phyloP scores from a whole-genome alignment of 345 rosid genomes.

The Dovyalis caffra region DNA sequence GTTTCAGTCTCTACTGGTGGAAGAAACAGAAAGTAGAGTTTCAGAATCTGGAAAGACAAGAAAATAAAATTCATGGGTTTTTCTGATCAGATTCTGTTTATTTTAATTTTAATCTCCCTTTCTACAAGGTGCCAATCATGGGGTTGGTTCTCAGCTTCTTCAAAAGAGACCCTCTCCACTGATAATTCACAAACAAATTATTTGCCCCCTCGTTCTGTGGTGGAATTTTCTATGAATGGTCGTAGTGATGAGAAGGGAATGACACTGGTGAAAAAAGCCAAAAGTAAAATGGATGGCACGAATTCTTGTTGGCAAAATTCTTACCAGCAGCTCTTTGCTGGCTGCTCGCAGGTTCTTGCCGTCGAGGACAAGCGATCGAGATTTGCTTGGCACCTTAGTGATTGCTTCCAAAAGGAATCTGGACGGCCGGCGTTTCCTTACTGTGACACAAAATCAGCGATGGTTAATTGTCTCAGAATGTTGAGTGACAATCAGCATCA shows the following conservation, averaged over 20 bases:
- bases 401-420: constrained; percentile 70
- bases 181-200: background rate
- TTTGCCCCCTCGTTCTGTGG: constrained; percentile 18
- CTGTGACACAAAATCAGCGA: constrained; percentile 43
- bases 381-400: constrained; percentile 80
- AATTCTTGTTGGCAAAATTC: constrained; percentile 75
- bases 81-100: constrained; percentile 13
- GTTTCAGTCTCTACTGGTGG: no score
- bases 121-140: constrained; percentile 42
- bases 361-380: constrained; percentile 62
- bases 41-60: background rate
- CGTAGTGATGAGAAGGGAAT: constrained; percentile 42
- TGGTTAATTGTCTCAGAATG: constrained; percentile 54
- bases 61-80: constrained; percentile 2
- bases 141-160: constrained; percentile 57
- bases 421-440: constrained; percentile 54
- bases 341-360: constrained; percentile 62
- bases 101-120: constrained; percentile 28
- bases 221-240: constrained; percentile 63
- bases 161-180: constrained; percentile 13
- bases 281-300: constrained; percentile 40
- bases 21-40: no score
- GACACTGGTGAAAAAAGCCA: constrained; percentile 47
- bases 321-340: constrained; percentile 53
- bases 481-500: constrained; percentile 51